phyloP scores from a whole-genome alignment of 176 grass and related monocot species.

The Typha latifolia region DNA sequence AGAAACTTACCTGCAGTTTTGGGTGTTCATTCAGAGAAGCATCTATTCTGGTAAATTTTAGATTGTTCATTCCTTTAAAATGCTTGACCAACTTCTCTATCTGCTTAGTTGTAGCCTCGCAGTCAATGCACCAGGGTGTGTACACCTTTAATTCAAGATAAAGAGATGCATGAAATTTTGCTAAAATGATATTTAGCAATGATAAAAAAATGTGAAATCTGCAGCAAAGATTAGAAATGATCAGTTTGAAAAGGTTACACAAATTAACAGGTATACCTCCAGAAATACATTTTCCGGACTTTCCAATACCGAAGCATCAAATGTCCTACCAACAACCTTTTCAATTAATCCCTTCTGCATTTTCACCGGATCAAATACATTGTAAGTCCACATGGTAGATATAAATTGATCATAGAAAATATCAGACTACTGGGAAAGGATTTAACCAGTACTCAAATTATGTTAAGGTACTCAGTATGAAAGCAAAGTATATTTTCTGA shows the following conservation, averaged over 20 bases:
- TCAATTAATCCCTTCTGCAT: conserved; percentile 44
- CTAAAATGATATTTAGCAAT: background rate
- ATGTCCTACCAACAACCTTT: conserved; percentile 64
- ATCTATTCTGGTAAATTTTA: conserved; percentile 64
- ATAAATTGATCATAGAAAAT: background rate
- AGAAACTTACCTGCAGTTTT: conserved; percentile 46
- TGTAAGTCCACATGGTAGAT: background rate
- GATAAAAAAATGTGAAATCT: background rate
- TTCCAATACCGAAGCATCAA: conserved; percentile 47
- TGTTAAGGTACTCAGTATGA: no score
- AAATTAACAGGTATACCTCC: conserved; percentile 36
- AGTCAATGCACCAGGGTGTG: conserved; percentile 75
- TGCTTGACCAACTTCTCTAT: conserved; percentile 52
- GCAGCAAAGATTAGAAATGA: conserved; percentile 1
- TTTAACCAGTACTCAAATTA: no score
- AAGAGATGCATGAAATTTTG: conserved; percentile 13
- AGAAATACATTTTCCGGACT: conserved; percentile 47
- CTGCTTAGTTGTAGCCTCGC: conserved; percentile 55
- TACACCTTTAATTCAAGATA: conserved; percentile 33
- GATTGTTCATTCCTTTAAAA: conserved; percentile 41
- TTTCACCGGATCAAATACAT: background rate
- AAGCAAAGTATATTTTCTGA: no score
- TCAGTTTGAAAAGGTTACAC: conserved; percentile 1
- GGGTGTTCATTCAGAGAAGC: conserved; percentile 78
- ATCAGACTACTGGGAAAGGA: background rate